These are phyloP conservation scores for Pseudonitzschia multiseries DNA, from an alignment of 108 stramenopile genomes.

Conservation along the genomic window DNA sequence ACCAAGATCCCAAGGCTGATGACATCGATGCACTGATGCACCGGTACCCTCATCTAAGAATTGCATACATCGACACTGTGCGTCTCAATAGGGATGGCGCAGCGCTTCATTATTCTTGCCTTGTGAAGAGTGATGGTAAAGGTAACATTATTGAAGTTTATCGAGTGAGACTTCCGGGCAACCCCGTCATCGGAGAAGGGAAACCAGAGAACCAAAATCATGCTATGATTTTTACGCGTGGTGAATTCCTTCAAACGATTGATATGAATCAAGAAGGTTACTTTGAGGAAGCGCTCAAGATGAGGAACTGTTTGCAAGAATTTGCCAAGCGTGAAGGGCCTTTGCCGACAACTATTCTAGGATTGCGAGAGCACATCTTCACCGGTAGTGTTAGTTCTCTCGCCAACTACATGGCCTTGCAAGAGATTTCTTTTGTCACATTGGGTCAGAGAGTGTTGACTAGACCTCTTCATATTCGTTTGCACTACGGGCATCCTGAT, in stretches of 20 bases:
- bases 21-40: conserved; percentile 96
- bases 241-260: conserved; percentile 96
- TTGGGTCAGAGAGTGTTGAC: conserved; percentile 96
- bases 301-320: conserved; percentile 96
- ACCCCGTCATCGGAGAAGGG: conserved; percentile 97
- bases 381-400: conserved; percentile 96
- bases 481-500: conserved; percentile 99
- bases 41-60: conserved; percentile 89
- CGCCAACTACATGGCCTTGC: conserved; percentile 99
- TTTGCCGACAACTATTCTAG: conserved; percentile 91
- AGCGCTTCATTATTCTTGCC: conserved; percentile 84
- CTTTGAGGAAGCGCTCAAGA: conserved; percentile 98
- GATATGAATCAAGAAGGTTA: conserved; percentile 99
- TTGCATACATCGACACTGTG: conserved; percentile 96
- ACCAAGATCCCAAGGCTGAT: conserved; percentile 95
- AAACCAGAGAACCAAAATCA: conserved; percentile 99
- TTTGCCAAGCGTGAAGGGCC: conserved; percentile 90
- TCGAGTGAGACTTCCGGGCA: conserved; percentile 94
- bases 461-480: conserved; percentile 89
- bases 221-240: conserved; percentile 97
- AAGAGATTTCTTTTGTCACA: conserved; percentile 97
- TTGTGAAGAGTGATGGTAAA: conserved; percentile 88
- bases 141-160: conserved; percentile 90
- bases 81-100: conserved; percentile 82
- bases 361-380: conserved; percentile 98